These are phyloP conservation scores for Coemansia biformis DNA, from an alignment of 192 early-diverging fungal genomes.

Conservation along the genomic window DNA sequence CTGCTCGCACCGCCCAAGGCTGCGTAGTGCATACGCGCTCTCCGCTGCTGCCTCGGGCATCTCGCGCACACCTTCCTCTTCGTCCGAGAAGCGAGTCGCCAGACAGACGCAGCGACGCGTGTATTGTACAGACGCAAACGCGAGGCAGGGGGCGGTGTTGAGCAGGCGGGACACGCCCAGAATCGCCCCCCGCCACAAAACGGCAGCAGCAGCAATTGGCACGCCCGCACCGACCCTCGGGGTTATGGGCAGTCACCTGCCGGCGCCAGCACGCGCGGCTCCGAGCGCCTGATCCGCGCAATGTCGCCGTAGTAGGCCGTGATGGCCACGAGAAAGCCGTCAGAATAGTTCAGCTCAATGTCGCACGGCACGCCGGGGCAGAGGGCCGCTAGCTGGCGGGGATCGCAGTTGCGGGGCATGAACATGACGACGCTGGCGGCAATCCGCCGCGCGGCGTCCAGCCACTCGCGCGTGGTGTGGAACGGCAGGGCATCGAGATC, in stretches of 20 bases:
- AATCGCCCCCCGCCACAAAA: too few species aligned
- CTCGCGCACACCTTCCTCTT: not conserved
- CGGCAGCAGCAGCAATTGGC: too few species aligned
- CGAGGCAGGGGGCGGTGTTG: too few species aligned
- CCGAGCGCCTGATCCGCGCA: constrained; percentile 22
- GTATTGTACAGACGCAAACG: too few species aligned
- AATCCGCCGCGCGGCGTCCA: constrained; percentile 58
- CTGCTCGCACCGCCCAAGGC: constrained; percentile 22
- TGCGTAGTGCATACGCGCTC: constrained; percentile 16
- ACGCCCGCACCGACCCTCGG: too few species aligned
- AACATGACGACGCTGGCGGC: constrained; percentile 77
- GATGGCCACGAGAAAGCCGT: constrained; percentile 61
- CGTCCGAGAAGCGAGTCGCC: too few species aligned
- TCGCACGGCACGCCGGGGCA: constrained; percentile 63
- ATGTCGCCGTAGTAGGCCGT: constrained; percentile 79
- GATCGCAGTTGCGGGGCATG: constrained; percentile 77
- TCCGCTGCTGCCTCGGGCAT: constrained; percentile 1
- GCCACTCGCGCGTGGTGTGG: constrained; percentile 52
- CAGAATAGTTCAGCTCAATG: constrained; percentile 71
- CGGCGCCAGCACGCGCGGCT: constrained; percentile 7
- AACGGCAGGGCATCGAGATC: constrained; percentile 43
- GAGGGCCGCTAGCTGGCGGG: constrained; percentile 58
- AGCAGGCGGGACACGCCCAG: too few species aligned
- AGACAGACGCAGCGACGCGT: too few species aligned
- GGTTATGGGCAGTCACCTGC: not conserved